These are phyloP conservation scores for Sequoiadendron giganteum DNA, from an alignment of 75 land plant species.

Conservation along the genomic window DNA sequence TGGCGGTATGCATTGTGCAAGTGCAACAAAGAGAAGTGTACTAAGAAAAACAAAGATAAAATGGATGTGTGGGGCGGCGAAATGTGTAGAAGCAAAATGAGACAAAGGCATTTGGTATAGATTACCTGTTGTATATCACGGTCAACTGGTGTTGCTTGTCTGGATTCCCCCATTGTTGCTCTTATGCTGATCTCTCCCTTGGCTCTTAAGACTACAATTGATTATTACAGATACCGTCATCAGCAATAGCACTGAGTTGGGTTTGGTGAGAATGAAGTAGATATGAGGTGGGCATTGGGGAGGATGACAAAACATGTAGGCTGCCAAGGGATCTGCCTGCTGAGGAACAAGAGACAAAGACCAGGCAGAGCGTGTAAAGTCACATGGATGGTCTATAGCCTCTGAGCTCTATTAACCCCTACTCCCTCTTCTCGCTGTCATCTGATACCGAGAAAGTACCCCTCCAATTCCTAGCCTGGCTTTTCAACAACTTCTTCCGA, in stretches of 20 bases:
- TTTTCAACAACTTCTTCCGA: too few species aligned
- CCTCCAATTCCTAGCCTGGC: too few species aligned
- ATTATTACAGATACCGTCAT: background rate
- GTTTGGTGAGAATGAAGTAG: too few species aligned
- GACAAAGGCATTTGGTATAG: background rate
- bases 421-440: too few species aligned
- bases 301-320: background rate
- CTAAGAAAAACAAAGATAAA: background rate
- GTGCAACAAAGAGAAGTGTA: background rate
- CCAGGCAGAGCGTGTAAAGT: too few species aligned
- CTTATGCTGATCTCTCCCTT: background rate
- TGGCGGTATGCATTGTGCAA: background rate
- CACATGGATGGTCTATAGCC: too few species aligned
- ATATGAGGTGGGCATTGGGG: background rate
- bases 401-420: too few species aligned
- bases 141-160: slow-evolving; percentile 11
- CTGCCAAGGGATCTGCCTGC: too few species aligned
- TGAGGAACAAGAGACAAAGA: too few species aligned
- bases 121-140: slow-evolving; percentile 9
- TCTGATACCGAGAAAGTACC: too few species aligned
- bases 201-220: background rate
- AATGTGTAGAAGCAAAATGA: background rate
- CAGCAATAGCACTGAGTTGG: background rate
- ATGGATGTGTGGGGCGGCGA: background rate
- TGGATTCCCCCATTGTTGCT: slow-evolving; percentile 3